Base-by-base conservation (phyloP, 768 basidiomycete genomes). In the Chalciporus piperatus region DNA sequence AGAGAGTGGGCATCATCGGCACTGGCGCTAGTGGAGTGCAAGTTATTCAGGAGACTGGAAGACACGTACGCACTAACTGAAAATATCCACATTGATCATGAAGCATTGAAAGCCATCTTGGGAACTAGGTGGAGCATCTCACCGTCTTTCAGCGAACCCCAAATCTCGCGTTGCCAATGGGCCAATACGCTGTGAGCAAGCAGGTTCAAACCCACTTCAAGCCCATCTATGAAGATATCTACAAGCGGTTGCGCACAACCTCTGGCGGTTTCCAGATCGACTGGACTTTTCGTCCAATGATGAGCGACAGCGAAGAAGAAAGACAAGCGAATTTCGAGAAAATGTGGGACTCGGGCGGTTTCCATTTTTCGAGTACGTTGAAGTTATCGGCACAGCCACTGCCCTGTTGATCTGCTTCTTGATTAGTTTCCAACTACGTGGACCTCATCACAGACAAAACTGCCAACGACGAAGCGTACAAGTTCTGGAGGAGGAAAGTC, bases 91-190 rank as follows among this genome's bases (percentile, higher is more conserved):
- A 12, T 37, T 3, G 22, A 22, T 22, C 4, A 22, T 22, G 11
- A 46, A 3, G 30, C 12, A 14, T 22, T n/a, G 40, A 53, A 11
- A 20, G 1, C 4, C 14, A 3, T 32, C 14, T n/a, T 7, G 4
- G n/a, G 25, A 4, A 23, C 13, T 14, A 59, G 57, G 52, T 59
- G 6, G 41, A 25, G 0, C 50, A 59, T 20, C 13, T 55, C 37
- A 59, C 53, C 19, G 50, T 59, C 4, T 59, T 59, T 22, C 53
- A 59, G 28, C 57, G 53, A 8, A 59, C 58, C 0, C 53, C 58
- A 6, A 59, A 59, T 25, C 4, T 49, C n/a, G 47, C 58, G 8
- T 2, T 59, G 3, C 58, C 58, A 6, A 59, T 51, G 52, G 9
- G 19, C 1, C 58, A 55, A 38, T 46, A 45, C 12, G 9, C 14